Evolutionary conservation across 2,329 filamentous ascomycete species (phyloP), one percentile per base, ranked within the genome.

Genomic region (Cladobotryum mycophilum): DNA sequence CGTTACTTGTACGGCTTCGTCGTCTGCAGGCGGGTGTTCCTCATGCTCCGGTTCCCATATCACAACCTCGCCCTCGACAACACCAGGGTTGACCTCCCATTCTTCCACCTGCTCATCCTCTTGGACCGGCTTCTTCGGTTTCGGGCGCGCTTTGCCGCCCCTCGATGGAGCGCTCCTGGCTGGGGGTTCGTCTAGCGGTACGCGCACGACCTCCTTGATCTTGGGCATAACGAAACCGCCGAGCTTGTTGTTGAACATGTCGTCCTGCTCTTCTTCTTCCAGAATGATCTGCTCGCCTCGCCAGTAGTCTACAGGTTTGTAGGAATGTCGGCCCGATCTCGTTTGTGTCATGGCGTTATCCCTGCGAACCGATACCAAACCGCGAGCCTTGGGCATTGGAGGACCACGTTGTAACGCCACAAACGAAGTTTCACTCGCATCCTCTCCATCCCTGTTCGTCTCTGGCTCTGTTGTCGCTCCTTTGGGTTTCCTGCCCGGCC

Each of bases 261-360:
- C 78, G 25, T 72, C 71, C 41, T 69, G 65, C 45, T 83, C 81
- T 20, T 82, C 79, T 15, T 79, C 74, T 47, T 85, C 82, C 61
- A 84, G 88, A 18, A 89, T 80, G 43, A 86, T 81, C 48, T 80
- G 81, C 65, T 97, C 92, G 57, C 90, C 90, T 60, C 84, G 84
- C 92, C 92, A 97, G 64, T 80, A 95, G 22, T 88, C 82, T 34
- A 96, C 70, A 1, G 91, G 93, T 53, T 82, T 81, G 55, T 89
- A 84, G 9, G 88, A 89, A 47, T 82, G 81, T 51, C 93, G 82
- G 2, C 89, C 91, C 12, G 86, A 92, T 48, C 89, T 84, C 46
- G 85, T 88, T 41, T 76, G 79, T 30, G 75, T 74, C 55, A 80
- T 72, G 22, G 70, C 73, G 48, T 82, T 66, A 8, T 73, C 72